Evolutionary conservation across 164 flowering plant genomes (phyloP).

Genomic region (Berberis thunbergii): DNA sequence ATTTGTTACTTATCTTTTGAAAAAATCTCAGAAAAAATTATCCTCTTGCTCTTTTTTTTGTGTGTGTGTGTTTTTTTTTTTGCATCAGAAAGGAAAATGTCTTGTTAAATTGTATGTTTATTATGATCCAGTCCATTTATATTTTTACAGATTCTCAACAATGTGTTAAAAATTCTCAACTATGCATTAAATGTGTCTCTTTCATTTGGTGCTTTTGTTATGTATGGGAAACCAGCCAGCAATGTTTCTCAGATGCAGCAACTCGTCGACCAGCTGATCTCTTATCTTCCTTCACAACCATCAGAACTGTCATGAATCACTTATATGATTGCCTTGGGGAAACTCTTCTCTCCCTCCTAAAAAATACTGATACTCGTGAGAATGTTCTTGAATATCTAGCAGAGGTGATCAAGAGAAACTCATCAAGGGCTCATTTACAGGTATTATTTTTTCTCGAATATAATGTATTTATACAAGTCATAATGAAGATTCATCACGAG

Average conservation of each 20-base stretch:
- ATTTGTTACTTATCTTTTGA: too few relatives aligned
- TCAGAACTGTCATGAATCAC: constrained; percentile 74
- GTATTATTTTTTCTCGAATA: constrained; percentile 21
- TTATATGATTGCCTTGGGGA: constrained; percentile 69
- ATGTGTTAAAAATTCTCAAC: too few relatives aligned
- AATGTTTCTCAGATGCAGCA: constrained; percentile 83
- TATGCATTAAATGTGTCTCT: too few relatives aligned
- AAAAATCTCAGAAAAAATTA: too few relatives aligned
- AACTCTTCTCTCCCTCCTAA: constrained; percentile 66
- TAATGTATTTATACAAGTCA: background rate
- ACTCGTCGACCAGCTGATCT: constrained; percentile 84
- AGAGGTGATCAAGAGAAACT: constrained; percentile 73
- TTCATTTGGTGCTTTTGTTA: background rate
- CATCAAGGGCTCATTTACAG: constrained; percentile 92
- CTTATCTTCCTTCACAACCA: constrained; percentile 76
- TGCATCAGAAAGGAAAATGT: too few relatives aligned
- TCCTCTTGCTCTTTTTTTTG: too few relatives aligned
- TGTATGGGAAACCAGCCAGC: constrained; percentile 41
- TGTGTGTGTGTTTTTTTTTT: too few relatives aligned
- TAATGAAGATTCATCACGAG: background rate
- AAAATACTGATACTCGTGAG: constrained; percentile 68
- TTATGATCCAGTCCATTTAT: too few relatives aligned
- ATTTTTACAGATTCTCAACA: too few relatives aligned
- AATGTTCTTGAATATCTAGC: constrained; percentile 79
- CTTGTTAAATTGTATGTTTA: too few relatives aligned